These are phyloP conservation scores for Allium sativum DNA, from an alignment of 106 monocot genomes.

Conservation along the genomic window DNA sequence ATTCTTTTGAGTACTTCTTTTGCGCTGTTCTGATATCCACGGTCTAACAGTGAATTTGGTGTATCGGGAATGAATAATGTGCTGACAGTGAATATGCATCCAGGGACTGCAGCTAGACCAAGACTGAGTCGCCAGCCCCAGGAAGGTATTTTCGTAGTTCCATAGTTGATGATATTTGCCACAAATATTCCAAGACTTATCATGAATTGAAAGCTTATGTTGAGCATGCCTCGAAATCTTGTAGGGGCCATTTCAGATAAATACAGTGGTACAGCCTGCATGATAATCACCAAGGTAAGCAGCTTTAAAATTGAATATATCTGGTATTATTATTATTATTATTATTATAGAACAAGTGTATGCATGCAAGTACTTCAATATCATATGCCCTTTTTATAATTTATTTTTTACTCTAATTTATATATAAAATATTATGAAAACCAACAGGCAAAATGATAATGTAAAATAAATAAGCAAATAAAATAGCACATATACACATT, in stretches of 20 bases:
- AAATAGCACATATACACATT: no score
- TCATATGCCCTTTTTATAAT: background rate
- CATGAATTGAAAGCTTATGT: constrained; percentile 13
- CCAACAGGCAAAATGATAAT: constrained; percentile 14
- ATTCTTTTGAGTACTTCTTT: constrained; percentile 11
- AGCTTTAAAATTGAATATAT: background rate
- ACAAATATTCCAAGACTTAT: background rate
- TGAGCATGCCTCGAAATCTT: constrained; percentile 8
- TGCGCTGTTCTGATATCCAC: constrained; percentile 11
- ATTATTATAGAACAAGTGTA: no score
- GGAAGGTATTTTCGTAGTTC: background rate
- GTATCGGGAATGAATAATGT: constrained; percentile 31
- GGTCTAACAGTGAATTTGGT: constrained; percentile 16
- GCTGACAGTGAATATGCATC: constrained; percentile 14
- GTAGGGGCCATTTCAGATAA: constrained; percentile 12
- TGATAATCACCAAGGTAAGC: background rate
- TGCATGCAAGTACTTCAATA: no score
- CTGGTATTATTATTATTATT: constrained; percentile 21
- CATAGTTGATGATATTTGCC: no score
- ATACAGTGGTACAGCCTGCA: constrained; percentile 4
- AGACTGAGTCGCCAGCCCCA: constrained; percentile 32
- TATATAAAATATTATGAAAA: no score
- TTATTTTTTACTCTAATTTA: no score
- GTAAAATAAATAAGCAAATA: constrained; percentile 17
- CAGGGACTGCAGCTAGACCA: constrained; percentile 21